Base-by-base conservation (phyloP, 2,329 filamentous ascomycete genomes). In the Trichoderma atroviride region DNA sequence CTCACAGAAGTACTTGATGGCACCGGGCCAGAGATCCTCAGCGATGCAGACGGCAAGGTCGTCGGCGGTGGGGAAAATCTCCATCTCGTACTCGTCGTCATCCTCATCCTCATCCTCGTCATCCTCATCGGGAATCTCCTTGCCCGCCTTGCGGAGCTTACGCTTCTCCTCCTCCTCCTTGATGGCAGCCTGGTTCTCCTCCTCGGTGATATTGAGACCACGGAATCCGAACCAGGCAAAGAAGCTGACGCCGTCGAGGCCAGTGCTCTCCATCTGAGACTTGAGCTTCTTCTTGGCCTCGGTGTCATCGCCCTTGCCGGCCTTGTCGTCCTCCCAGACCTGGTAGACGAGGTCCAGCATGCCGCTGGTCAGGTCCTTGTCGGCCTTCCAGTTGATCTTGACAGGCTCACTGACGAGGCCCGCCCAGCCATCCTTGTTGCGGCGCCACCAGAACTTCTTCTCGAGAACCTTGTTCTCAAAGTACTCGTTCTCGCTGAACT, bases 391-490 rank as follows among this genome's bases (percentile, higher is more conserved):
- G 77, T 89, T 85, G 80, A 98, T 95, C 74, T 89, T 86, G 73
- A 97, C 92, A 6, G 95, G 95, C 83, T 97, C 93, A 29, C 91
- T 94, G 69, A 97, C 93, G 40, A 97, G 86, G 43, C 92, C 92
- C 43, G 87, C 84, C 88, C 88, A 94, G 76, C 87, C 86, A 77
- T 90, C 87, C 78, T 85, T 87, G 70, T 87, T 84, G 78, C 87
- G 86, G 73, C 94, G 89, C 85, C 91, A 93, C 87, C 91, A 95
- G 82, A 98, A 97, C 78, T 92, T 92, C 89, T 98, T 98, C 82
- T 95, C 92, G 60, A 98, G 82, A 66, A 89, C 87, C 67, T 83
- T 85, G 82, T 97, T 86, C 78, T 90, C 86, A 76, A 98, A 97
- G 83, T 90, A 90, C 61, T 93, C 89, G 81, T 98, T 98, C 72